Base-by-base conservation (phyloP, 495 filamentous ascomycete species). In the Hypoxylon subgilvum region DNA sequence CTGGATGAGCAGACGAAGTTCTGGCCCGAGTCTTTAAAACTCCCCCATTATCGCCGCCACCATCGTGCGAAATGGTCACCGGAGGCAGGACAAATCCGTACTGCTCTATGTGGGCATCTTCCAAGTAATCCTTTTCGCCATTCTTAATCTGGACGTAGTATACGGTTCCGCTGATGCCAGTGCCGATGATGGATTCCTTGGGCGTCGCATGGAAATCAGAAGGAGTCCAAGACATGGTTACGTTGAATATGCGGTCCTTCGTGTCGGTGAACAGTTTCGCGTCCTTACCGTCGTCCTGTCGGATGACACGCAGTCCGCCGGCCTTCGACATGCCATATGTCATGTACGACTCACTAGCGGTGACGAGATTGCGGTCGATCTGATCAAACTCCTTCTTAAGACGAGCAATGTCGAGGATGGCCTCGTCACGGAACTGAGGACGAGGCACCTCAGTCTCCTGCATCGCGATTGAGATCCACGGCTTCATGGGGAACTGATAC, bases 341-440 rank as follows among this genome's bases (percentile, higher is more conserved):
- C 64, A 99, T 99, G 72, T 91, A 96, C 10, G 87, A 85, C 59
- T 88, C 87, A n/a, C 90, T 91, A 23, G 92, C 93, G 2, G 92
- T 86, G 23, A 91, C 91, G 36, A 99, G 79, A 41, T 90, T 94
- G 45, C 95, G 89, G 68, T 99, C 95, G 41, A 95, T 84, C 71
- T 97, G 95, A 71, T 99, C 95, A 63, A 97, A 97, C 5, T 94
- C 89, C 73, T 97, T 97, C 78, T 96, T 96, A 47, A 97, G 80
- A 32, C 90, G 85, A 31, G 93, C 92, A 71, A 99, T 92, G 59
- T 92, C 87, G 71, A 94, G 86, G 43, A 95, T 82, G 4, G 83
- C 76, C 63, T 92, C 88, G 43, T 88, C 84, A 14, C 83, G 84
- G 68, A 88, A 83, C 9, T 76, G 68, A n/a, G 79, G 70, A 14